Conservation (phyloP, 352 stramenopile species). For the Pythium apleroticum region DNA sequence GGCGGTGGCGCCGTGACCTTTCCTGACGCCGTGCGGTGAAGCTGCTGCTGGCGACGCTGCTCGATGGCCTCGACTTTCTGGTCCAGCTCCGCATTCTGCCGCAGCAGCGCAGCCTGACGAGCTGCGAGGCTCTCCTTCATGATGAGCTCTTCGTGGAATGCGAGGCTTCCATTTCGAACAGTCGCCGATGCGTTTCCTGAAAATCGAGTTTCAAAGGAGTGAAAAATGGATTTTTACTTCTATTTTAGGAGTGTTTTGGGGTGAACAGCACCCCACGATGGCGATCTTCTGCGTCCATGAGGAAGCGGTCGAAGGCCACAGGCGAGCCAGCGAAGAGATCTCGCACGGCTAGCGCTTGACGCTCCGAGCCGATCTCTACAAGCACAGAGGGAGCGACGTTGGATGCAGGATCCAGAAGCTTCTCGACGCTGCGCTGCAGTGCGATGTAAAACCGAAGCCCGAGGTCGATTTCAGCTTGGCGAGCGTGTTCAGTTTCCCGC, state of each 20-base stretch:
- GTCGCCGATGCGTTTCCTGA: slow-evolving; percentile 3
- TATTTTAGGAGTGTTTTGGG: background rate
- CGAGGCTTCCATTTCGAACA: slow-evolving; percentile 5
- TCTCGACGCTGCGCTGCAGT: slow-evolving; percentile 34
- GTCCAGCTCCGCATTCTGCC: slow-evolving; percentile 64
- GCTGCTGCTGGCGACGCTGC: slow-evolving; percentile 50
- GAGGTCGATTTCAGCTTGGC: slow-evolving; percentile 23
- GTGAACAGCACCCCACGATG: slow-evolving; percentile 21
- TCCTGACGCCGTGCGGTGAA: slow-evolving; percentile 11
- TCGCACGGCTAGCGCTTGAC: slow-evolving; percentile 45
- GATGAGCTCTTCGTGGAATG: background rate
- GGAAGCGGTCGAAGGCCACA: slow-evolving; percentile 15
- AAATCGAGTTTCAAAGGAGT: background rate
- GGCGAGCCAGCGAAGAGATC: slow-evolving; percentile 33
- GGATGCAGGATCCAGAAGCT: slow-evolving; percentile 32
- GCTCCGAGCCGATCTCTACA: slow-evolving; percentile 60
- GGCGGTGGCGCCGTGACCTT: background rate
- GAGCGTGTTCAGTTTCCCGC: background rate
- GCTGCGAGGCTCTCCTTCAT: slow-evolving; percentile 69
- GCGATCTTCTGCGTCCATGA: slow-evolving; percentile 14
- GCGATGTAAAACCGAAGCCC: slow-evolving; percentile 59
- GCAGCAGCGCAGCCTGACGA: slow-evolving; percentile 55
- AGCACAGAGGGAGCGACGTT: slow-evolving; percentile 26
- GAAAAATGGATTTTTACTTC: background rate
- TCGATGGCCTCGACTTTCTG: slow-evolving; percentile 69